phyloP scores from a whole-genome alignment of 2,329 filamentous ascomycete species.

The Ophiocordyceps camponoti-leonardi region DNA sequence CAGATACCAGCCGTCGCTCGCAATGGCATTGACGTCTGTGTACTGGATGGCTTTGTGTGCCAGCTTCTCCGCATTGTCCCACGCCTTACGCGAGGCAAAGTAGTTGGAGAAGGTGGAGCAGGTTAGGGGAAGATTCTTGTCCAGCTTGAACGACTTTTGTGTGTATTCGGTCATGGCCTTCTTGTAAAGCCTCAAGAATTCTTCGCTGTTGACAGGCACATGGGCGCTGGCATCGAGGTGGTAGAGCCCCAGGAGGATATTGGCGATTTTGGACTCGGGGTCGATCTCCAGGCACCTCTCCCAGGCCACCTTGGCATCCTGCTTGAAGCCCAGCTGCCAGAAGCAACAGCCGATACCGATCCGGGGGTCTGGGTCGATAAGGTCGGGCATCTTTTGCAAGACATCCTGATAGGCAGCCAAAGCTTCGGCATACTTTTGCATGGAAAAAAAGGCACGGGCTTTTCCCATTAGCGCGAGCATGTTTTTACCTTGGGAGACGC shows the following conservation, averaged over 20 bases:
- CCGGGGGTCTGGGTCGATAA: constrained; percentile 84
- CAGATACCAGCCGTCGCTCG: constrained; percentile 94
- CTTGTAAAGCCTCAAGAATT: constrained; percentile 74
- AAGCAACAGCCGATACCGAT: constrained; percentile 95
- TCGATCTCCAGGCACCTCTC: constrained; percentile 68
- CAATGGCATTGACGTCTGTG: constrained; percentile 90
- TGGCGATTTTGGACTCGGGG: constrained; percentile 73
- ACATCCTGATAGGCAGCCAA: constrained; percentile 76
- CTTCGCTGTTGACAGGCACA: constrained; percentile 65
- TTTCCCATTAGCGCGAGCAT: constrained; percentile 86
- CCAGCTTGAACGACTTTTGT: constrained; percentile 81
- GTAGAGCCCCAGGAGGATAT: constrained; percentile 78
- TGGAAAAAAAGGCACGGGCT: constrained; percentile 69
- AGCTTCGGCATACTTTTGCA: constrained; percentile 73
- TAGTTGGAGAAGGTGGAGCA: constrained; percentile 83
- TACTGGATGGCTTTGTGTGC: constrained; percentile 88
- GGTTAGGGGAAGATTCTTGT: constrained; percentile 78
- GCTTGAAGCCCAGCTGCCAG: constrained; percentile 91
- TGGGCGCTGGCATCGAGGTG: constrained; percentile 77
- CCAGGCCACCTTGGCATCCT: constrained; percentile 83
- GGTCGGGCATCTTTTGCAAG: constrained; percentile 66
- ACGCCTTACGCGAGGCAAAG: constrained; percentile 69
- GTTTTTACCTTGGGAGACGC: constrained; percentile 71
- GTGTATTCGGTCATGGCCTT: constrained; percentile 91
- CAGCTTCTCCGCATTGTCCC: constrained; percentile 67